phyloP scores from a whole-genome alignment of 148 eudicot genomes.

The Salicornia ramosissima region DNA sequence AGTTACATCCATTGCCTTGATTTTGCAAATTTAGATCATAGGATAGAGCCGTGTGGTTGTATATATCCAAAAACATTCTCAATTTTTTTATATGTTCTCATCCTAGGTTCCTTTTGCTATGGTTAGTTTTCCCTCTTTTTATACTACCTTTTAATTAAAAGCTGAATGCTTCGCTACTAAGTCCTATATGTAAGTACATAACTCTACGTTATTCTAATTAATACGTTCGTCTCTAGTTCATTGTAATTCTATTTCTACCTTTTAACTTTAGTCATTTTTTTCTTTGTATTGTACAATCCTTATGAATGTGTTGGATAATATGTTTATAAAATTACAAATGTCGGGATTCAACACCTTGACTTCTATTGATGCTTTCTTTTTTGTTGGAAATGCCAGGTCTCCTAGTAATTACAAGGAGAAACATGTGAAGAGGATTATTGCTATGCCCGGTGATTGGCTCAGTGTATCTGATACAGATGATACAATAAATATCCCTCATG shows the following conservation, averaged over 20 bases:
- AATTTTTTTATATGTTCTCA: too few species aligned
- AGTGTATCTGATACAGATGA: constrained; percentile 41
- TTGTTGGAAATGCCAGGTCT: constrained; percentile 42
- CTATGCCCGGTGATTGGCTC: constrained; percentile 89
- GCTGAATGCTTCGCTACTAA: too few species aligned
- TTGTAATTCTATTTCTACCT: background rate
- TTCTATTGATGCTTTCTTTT: constrained; percentile 8
- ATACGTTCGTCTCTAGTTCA: background rate
- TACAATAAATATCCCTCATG: constrained; percentile 61
- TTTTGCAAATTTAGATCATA: background rate
- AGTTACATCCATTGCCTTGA: background rate
- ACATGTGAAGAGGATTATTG: constrained; percentile 74
- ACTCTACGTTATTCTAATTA: background rate
- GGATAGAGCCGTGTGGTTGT: background rate
- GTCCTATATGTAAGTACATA: background rate
- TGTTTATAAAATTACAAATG: background rate
- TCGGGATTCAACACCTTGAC: constrained; percentile 4
- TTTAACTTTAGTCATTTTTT: background rate
- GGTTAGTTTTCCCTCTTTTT: too few species aligned
- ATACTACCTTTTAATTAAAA: too few species aligned
- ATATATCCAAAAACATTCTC: background rate
- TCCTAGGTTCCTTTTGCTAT: too few species aligned
- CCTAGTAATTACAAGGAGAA: constrained; percentile 73
- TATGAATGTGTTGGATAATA: background rate
- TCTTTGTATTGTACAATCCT: background rate